Base-by-base conservation (phyloP, 495 filamentous ascomycete genomes). In the Penicillium mononematosum region DNA sequence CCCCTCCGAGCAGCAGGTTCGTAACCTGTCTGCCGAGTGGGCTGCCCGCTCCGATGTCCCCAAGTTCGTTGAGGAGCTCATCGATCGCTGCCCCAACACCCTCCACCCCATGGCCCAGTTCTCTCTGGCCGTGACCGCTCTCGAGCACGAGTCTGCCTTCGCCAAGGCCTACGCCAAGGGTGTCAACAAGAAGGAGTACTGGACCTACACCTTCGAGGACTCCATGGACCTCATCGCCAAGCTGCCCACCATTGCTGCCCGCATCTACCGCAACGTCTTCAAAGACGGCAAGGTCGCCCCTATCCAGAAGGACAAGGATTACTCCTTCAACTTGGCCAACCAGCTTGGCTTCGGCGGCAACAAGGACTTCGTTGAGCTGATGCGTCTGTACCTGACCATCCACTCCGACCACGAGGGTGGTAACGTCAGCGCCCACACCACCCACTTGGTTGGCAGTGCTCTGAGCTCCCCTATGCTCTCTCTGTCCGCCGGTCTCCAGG, bases 51-150 rank as follows among this genome's bases (percentile, higher is more conserved):
- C 95, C 75, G 90, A 91, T 67, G 77, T 98, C 58, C 95, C 94
- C 73, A 92, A 92, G 80, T 98, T 93, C 80, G 81, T 98, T 70
- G 92, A 96, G 81, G 94, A 98, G 80, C 86, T 98, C 69, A 96
- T 98, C 78, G 94, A 98, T 87, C 91, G 93, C 78, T 98, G 92
- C 88, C 94, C 94, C 59, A 92, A 81, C 80, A 91, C 93, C 75
- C 90, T 98, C 62, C 94, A 98, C 86, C 95, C 94, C 71, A 98
- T 98, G 94, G 92, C 95, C 50, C 94, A 98, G 83, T 96, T 98
- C 84, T 97, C 95, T 38, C 78, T 98, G 65, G 94, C 95, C 64
- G 92, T 98, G 65, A 96, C 88, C 64, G 94, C 94, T 70, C 90
- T 98, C 63, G 95, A 98, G 85, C 91, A 95, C 74, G 94, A 95